phyloP scores from a whole-genome alignment of 1,284 basidiomycete species.

The Irpex sp. region DNA sequence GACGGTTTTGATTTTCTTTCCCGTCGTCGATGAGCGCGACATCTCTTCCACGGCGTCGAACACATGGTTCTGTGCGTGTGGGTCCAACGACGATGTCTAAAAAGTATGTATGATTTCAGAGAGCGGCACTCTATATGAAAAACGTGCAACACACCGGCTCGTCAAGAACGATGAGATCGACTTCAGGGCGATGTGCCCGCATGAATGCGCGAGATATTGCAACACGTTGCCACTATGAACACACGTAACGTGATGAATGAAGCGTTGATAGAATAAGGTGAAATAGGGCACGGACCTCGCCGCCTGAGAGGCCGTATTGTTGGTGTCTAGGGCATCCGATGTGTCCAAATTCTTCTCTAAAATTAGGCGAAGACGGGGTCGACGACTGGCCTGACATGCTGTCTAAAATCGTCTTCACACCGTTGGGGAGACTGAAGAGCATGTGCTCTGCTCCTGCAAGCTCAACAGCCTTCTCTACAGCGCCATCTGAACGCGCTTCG shows the following conservation, averaged over 20 bases:
- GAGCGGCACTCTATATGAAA: too few relatives aligned
- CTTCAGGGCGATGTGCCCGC: slow-evolving; percentile 66
- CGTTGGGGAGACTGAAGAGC: slow-evolving; percentile 56
- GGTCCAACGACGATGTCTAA: slow-evolving; percentile 75
- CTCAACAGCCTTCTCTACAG: slow-evolving; percentile 55
- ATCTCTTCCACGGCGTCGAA: slow-evolving; percentile 67
- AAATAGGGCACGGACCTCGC: slow-evolving; percentile 44
- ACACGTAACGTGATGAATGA: neutral
- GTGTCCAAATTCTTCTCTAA: slow-evolving; percentile 12
- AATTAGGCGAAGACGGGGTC: neutral
- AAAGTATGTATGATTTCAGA: neutral
- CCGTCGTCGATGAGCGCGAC: slow-evolving; percentile 47
- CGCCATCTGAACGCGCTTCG: slow-evolving; percentile 43
- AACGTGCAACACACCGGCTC: slow-evolving; percentile 53
- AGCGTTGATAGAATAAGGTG: too few relatives aligned
- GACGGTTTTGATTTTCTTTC: slow-evolving; percentile 56
- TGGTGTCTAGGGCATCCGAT: slow-evolving; percentile 21
- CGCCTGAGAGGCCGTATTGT: slow-evolving; percentile 68
- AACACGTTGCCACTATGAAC: slow-evolving; percentile 73
- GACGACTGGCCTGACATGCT: slow-evolving; percentile 17
- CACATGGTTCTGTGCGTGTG: slow-evolving; percentile 72
- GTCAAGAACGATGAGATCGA: slow-evolving; percentile 76
- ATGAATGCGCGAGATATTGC: slow-evolving; percentile 84
- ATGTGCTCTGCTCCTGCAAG: slow-evolving; percentile 62
- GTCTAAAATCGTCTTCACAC: slow-evolving; percentile 62